Evolutionary conservation across 768 basidiomycete genomes (phyloP), one percentile per base, ranked within the genome.

Genomic region (Cyathus striatus): DNA sequence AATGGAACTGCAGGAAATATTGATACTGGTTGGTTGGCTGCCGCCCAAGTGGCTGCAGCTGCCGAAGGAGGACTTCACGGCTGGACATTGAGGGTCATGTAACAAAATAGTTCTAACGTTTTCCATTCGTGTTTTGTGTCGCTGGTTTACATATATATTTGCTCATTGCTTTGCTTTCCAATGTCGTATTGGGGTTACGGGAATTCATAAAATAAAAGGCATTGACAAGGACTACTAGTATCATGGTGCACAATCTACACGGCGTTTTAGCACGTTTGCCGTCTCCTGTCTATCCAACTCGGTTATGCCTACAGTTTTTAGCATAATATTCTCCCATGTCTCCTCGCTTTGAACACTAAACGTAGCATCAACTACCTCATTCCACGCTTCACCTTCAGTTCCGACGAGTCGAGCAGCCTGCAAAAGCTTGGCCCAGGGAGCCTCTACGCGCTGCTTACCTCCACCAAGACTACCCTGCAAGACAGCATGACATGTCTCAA

Each of bases 61-160:
- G 76, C 75, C 25, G 83, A 86, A 23, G 78, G 79, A 33, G 76
- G 76, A n/a, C 55, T 83, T 45, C 78, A 83, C 51, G 83, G 81
- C 39, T 90, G 88, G 88, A 84, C 84, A 57, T 63, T 89, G 49
- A 75, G 86, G 60, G 84, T 90, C 44, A 77, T 90, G 74, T 90
- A 75, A 69, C 32, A 25, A 23, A 44, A 38, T 48, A 50, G 53
- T 42, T 50, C 37, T 49, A 48, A 52, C 55, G 54, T 10, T 24
- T 62, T 45, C 42, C 48, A 46, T 38, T 48, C 48, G 55, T 44
- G 47, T 55, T 46, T 55, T 41, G 47, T 25, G 13, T 43, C 5
- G 12, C n/a, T 20, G 7, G 9, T 22, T 43, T 23, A 17, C 42
- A 22, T 46, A 32, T 26, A 21, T 33, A 38, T 40, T 40, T 22